These are phyloP conservation scores for Tephrocybe sp. DNA, from an alignment of 768 basidiomycete genomes.

Conservation along the genomic window DNA sequence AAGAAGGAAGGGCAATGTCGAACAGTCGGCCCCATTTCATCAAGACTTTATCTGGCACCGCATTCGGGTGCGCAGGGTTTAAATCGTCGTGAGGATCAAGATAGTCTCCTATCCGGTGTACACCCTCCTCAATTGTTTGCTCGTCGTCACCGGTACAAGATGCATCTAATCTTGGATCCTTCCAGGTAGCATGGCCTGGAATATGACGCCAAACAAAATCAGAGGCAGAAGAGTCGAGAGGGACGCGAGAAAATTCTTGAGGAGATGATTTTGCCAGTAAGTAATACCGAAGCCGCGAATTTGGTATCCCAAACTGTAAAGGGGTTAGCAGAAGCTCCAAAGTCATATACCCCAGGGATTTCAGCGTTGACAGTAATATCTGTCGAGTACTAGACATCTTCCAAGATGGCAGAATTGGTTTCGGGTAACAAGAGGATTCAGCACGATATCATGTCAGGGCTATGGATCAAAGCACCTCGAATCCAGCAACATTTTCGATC, in stretches of 20 bases:
- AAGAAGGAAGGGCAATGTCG: slow-evolving; percentile 70
- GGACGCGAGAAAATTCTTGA: slow-evolving; percentile 32
- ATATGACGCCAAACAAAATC: slow-evolving; percentile 47
- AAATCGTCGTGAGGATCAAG: slow-evolving; percentile 30
- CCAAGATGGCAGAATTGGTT: slow-evolving; percentile 2
- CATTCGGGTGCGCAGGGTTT: slow-evolving; percentile 22
- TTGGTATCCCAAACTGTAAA: slow-evolving; percentile 76
- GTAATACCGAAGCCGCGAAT: slow-evolving; percentile 80
- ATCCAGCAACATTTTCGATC: slow-evolving; percentile 81
- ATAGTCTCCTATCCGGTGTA: slow-evolving; percentile 35
- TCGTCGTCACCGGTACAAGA: neutral
- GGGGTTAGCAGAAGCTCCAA: slow-evolving; percentile 71
- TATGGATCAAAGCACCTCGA: slow-evolving; percentile 53
- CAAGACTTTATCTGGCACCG: slow-evolving; percentile 60
- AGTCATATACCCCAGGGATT: slow-evolving; percentile 51
- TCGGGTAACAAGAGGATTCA: neutral
- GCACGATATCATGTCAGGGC: slow-evolving; percentile 3
- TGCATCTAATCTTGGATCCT: slow-evolving; percentile 32
- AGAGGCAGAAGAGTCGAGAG: slow-evolving; percentile 9
- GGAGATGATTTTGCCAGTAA: slow-evolving; percentile 60
- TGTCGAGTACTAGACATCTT: slow-evolving; percentile 66
- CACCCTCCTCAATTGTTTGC: neutral
- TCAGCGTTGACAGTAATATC: slow-evolving; percentile 51
- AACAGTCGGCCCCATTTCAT: slow-evolving; percentile 77
- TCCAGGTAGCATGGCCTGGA: slow-evolving; percentile 43